Percentiles rank a stretch among this genome's conserved stretches.
phyloP scores from a whole-genome alignment of 345 rosid species.

The Rhodomyrtus tomentosa region DNA sequence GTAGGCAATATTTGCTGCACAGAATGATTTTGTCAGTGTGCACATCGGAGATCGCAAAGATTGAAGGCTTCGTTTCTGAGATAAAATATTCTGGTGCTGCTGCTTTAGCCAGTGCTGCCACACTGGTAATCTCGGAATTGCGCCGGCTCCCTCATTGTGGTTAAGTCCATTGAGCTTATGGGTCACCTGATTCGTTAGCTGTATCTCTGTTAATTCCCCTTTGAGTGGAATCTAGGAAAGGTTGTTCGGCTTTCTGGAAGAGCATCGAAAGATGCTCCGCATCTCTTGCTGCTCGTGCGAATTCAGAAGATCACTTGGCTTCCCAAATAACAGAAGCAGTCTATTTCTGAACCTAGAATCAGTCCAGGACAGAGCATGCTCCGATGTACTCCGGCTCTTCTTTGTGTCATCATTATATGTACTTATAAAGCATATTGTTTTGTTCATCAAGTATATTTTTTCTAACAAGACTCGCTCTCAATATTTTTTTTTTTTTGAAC shows the following conservation, averaged over 20 bases:
- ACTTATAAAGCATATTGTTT: background rate
- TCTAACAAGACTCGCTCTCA: background rate
- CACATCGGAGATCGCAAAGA: slow-evolving; percentile 40
- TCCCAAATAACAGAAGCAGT: background rate
- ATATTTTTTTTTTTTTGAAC: too few relatives aligned
- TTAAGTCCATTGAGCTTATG: slow-evolving; percentile 5
- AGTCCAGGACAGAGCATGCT: background rate
- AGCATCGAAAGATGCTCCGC: background rate
- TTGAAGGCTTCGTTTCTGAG: slow-evolving; percentile 50
- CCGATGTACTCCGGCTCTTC: background rate
- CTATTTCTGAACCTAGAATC: background rate
- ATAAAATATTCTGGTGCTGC: slow-evolving; percentile 39
- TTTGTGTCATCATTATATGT: background rate
- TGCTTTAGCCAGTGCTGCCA: slow-evolving; percentile 50
- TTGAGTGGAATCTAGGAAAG: background rate
- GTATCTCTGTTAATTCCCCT: background rate
- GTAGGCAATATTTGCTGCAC: slow-evolving; percentile 71
- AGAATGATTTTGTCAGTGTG: slow-evolving; percentile 83
- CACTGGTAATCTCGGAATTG: slow-evolving; percentile 50
- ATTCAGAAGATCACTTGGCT: background rate
- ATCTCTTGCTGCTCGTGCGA: background rate
- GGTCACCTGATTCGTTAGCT: background rate
- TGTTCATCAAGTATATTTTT: background rate
- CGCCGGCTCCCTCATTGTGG: slow-evolving; percentile 59
- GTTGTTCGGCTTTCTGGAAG: background rate